phyloP scores from a whole-genome alignment of 2,329 filamentous ascomycete species.

The Colletotrichum lentis region DNA sequence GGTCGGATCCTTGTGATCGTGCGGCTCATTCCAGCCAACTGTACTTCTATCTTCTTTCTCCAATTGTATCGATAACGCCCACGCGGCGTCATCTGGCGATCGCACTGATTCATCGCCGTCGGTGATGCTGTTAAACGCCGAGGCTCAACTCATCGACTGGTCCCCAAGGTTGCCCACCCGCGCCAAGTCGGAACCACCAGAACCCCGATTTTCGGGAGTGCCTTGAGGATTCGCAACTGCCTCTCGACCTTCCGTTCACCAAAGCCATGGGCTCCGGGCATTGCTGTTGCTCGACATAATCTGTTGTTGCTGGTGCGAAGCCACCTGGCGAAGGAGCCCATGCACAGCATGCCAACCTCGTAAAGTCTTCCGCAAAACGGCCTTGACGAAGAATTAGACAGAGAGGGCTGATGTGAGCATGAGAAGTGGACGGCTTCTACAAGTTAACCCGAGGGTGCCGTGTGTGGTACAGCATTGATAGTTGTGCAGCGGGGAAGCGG shows the following conservation, averaged over 20 bases:
- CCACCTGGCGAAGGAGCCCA: conserved; percentile 1
- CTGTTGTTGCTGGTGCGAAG: neutral
- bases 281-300: conserved; percentile 1
- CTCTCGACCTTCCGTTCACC: neutral
- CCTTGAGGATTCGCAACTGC: neutral
- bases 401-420: neutral
- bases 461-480: neutral
- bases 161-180: conserved; percentile 15
- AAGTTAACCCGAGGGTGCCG: neutral
- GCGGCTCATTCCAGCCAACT: conserved; percentile 14
- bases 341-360: neutral
- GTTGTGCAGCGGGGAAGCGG: neutral
- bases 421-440: no score
- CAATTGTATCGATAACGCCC: neutral
- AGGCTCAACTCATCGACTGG: conserved; percentile 32
- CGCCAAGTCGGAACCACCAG: conserved; percentile 30
- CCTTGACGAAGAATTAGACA: neutral
- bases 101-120: conserved; percentile 15
- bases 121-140: conserved; percentile 30
- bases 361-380: neutral
- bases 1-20: conserved; percentile 17
- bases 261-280: conserved; percentile 18
- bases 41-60: neutral
- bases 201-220: conserved; percentile 23
- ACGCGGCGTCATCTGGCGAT: conserved; percentile 1